Evolutionary conservation across 179 eudicot genomes (phyloP).

Genomic region (Spinacia oleracea): DNA sequence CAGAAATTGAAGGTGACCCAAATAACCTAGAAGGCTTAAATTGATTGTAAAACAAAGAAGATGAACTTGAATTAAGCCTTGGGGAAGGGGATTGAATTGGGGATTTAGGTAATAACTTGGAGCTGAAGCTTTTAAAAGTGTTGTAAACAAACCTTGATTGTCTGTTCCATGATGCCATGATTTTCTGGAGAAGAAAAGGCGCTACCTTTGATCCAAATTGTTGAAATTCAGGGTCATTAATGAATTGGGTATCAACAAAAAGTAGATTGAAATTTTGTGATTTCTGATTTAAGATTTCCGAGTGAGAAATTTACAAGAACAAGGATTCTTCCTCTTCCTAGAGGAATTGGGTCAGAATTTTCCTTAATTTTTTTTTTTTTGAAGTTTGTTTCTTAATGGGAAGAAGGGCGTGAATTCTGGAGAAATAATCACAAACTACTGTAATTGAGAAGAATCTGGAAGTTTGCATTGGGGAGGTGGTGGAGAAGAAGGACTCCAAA

Average conservation of each 20-base stretch:
- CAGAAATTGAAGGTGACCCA: constrained; percentile 36
- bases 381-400: neutral
- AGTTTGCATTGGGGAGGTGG: neutral
- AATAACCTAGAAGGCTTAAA: constrained; percentile 17
- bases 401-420: neutral
- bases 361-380: neutral
- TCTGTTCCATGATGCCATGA: constrained; percentile 58
- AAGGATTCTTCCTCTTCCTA: neutral
- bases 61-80: constrained; percentile 11
- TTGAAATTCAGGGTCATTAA: constrained; percentile 3
- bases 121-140: constrained; percentile 31
- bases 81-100: constrained; percentile 26
- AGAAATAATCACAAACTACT: too few species aligned
- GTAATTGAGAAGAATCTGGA: constrained; percentile 9
- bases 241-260: constrained; percentile 15
- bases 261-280: neutral
- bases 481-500: neutral
- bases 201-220: constrained; percentile 23
- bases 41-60: constrained; percentile 18
- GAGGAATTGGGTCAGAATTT: neutral
- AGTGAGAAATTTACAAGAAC: neutral
- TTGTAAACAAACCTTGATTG: constrained; percentile 45
- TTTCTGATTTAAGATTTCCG: neutral
- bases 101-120: constrained; percentile 35
- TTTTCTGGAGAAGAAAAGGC: constrained; percentile 1